Percentiles rank a stretch among this genome's conserved stretches.
Conservation (phyloP, 1,139 yeast species). For the Debaryomycetaceae sp. region DNA sequence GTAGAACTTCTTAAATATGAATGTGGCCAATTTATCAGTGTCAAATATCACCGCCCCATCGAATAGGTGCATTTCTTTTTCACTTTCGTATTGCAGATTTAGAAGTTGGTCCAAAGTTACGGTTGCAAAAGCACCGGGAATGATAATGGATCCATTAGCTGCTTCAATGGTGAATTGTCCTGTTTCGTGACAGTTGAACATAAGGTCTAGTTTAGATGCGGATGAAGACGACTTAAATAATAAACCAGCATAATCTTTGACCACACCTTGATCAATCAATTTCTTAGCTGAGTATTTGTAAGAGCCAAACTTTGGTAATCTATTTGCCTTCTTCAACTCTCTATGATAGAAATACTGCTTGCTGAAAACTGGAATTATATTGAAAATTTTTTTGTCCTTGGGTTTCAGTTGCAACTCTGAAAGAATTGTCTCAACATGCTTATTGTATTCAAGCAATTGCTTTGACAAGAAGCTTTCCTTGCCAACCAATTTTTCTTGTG, state of each 20-base stretch:
- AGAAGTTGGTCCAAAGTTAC: constrained; percentile 67
- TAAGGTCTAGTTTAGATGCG: constrained; percentile 67
- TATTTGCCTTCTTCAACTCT: constrained; percentile 63
- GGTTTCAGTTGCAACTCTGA: constrained; percentile 56
- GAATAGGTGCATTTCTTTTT: constrained; percentile 49
- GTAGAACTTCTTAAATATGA: constrained; percentile 73
- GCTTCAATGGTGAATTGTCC: constrained; percentile 73
- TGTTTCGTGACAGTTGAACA: constrained; percentile 71
- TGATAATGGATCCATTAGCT: constrained; percentile 39
- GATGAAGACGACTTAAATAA: constrained; percentile 38
- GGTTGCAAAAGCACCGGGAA: constrained; percentile 51
- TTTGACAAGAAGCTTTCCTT: constrained; percentile 60
- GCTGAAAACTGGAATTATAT: constrained; percentile 61
- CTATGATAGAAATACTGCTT: constrained; percentile 78
- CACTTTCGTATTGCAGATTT: constrained; percentile 61
- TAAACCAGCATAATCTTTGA: constrained; percentile 55
- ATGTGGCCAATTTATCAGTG: constrained; percentile 59
- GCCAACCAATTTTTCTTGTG: constrained; percentile 56
- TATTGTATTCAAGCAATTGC: constrained; percentile 64
- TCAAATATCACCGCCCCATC: constrained; percentile 66
- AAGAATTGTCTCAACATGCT: constrained; percentile 66
- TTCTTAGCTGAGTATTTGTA: constrained; percentile 78
- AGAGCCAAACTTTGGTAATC: constrained; percentile 76
- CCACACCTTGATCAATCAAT: constrained; percentile 67
- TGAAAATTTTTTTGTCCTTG: constrained; percentile 51